phyloP scores from a whole-genome alignment of 2,329 filamentous ascomycete species.

The Fusarium sp. region DNA sequence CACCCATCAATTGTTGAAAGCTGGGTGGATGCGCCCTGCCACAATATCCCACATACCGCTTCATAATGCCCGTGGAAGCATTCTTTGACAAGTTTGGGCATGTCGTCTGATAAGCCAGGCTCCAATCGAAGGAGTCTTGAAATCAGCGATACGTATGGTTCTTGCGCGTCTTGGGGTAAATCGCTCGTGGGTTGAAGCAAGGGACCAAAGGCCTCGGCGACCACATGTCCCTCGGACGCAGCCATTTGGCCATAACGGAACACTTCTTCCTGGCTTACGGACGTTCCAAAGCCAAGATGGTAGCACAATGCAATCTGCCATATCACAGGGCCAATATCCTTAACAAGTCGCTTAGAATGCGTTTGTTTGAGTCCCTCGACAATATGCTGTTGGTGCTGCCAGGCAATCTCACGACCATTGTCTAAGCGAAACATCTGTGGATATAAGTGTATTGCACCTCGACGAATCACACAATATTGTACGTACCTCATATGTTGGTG shows the following conservation, averaged over 20 bases:
- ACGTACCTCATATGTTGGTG: not conserved
- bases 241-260: not conserved
- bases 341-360: not conserved
- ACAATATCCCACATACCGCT: no score
- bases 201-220: not conserved
- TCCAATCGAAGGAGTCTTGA: not conserved
- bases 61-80: not conserved
- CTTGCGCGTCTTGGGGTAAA: rapidly evolving
- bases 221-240: not conserved
- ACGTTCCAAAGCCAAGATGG: not conserved
- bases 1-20: not conserved
- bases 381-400: not conserved
- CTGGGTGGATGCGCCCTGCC: no score
- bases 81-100: not conserved
- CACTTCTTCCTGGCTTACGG: not conserved
- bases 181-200: not conserved
- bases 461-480: no score
- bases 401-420: not conserved
- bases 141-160: not conserved
- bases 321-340: rapidly evolving
- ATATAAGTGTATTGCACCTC: no score
- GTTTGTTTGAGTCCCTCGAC: not conserved
- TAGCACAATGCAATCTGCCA: not conserved
- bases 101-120: not conserved
- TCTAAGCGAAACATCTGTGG: not conserved